A percentile compares a stretch with the other conserved stretches of the same genome.
Conservation (phyloP, 2,329 filamentous ascomycete genomes). For the Aspergillus versicolor region DNA sequence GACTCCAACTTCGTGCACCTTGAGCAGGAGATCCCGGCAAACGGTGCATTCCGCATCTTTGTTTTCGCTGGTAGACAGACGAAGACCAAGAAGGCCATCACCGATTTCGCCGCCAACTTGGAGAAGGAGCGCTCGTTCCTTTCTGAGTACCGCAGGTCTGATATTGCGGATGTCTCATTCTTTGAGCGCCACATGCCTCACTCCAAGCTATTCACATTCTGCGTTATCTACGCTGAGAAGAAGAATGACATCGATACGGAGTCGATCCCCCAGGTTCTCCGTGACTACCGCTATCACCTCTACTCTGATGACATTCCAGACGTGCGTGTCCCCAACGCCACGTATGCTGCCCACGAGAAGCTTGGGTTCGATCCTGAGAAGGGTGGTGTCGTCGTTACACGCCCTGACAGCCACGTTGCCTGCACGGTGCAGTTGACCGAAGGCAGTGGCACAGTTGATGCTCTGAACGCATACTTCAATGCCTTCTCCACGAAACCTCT, state of each 20-base stretch:
- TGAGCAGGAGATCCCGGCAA: constrained; percentile 85
- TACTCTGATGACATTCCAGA: constrained; percentile 85
- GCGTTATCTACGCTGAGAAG: constrained; percentile 69
- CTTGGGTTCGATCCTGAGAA: constrained; percentile 73
- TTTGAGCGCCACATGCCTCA: constrained; percentile 86
- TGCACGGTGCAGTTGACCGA: constrained; percentile 71
- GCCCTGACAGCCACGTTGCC: constrained; percentile 85
- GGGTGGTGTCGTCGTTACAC: constrained; percentile 78
- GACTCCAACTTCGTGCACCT: constrained; percentile 89
- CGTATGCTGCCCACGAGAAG: constrained; percentile 78
- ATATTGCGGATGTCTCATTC: constrained; percentile 64
- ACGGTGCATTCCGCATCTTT: constrained; percentile 84
- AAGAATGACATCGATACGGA: constrained; percentile 71
- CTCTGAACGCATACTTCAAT: constrained; percentile 78
- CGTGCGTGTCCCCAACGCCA: constrained; percentile 65
- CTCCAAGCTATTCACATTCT: constrained; percentile 76
- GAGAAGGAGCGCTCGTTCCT: constrained; percentile 71
- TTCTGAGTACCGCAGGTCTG: constrained; percentile 60
- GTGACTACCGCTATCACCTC: constrained; percentile 75
- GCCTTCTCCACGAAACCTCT: constrained; percentile 64
- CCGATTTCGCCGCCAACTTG: constrained; percentile 68
- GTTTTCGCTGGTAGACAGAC: constrained; percentile 73
- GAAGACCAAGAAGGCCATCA: constrained; percentile 61
- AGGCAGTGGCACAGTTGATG: constrained; percentile 76
- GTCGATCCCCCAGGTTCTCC: constrained; percentile 68